Conservation (phyloP, 225 moss, liverwort and hornwort genomes). For the Bryum argenteum region DNA sequence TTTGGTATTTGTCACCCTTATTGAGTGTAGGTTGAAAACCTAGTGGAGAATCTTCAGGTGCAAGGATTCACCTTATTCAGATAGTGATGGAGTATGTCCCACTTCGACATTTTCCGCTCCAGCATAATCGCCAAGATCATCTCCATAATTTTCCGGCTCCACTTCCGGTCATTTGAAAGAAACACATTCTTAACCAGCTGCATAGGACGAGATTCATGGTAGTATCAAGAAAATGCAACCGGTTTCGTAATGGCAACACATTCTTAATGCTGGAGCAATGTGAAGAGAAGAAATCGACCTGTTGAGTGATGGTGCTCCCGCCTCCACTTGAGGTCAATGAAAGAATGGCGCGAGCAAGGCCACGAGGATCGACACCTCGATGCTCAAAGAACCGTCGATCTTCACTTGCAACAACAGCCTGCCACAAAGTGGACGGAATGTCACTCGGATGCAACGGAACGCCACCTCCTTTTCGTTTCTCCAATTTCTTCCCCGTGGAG, state of each 20-base stretch:
- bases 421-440: constrained; percentile 90
- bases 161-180: constrained; percentile 81
- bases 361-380: constrained; percentile 83
- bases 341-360: constrained; percentile 77
- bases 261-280: not conserved
- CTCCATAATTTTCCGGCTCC: constrained; percentile 91
- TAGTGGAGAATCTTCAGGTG: not conserved
- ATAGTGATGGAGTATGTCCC: constrained; percentile 94
- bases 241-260: too few species aligned
- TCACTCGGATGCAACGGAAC: constrained; percentile 56
- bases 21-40: constrained; percentile 11
- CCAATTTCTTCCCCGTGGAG: constrained; percentile 5
- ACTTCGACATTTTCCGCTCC: constrained; percentile 90
- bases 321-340: constrained; percentile 81
- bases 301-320: constrained; percentile 97
- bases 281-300: constrained; percentile 36
- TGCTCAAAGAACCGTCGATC: constrained; percentile 97
- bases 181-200: constrained; percentile 92
- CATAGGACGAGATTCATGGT: constrained; percentile 12
- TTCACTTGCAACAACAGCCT: constrained; percentile 95
- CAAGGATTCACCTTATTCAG: constrained; percentile 69
- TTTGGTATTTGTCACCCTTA: not conserved
- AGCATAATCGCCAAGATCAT: constrained; percentile 79
- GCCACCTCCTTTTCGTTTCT: constrained; percentile 35
- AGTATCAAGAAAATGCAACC: not conserved